Conservation (phyloP, 202 grass and related monocot species). For the Panicum hallii region DNA sequence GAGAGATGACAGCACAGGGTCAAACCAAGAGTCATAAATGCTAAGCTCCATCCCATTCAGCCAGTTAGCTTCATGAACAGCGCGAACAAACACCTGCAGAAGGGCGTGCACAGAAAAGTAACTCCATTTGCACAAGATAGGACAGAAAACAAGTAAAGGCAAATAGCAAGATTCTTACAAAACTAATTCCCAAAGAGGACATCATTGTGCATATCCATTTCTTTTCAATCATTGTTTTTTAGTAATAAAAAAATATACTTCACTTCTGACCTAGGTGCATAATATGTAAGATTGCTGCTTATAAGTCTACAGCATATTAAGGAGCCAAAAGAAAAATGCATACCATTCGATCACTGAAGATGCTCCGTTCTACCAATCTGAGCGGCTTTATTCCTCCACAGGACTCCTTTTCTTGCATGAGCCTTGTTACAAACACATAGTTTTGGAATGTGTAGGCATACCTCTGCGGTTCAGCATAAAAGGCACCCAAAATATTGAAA, state of each 20-base stretch:
- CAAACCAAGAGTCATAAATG: slow-evolving; percentile 76
- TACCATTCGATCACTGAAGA: slow-evolving; percentile 70
- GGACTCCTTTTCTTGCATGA: slow-evolving; percentile 68
- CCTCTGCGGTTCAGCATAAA: slow-evolving; percentile 59
- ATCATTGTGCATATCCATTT: not conserved
- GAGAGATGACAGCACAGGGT: slow-evolving; percentile 59
- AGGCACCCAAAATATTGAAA: slow-evolving; percentile 63
- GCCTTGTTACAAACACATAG: slow-evolving; percentile 65
- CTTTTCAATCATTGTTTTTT: not conserved
- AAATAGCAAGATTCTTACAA: not conserved
- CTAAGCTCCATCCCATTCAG: slow-evolving; percentile 72
- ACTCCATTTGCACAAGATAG: not conserved
- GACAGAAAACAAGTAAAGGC: not conserved
- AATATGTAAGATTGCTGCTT: not conserved
- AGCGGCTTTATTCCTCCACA: slow-evolving; percentile 56
- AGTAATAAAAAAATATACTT: not conserved
- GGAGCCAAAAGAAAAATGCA: not conserved
- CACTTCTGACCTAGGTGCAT: not conserved
- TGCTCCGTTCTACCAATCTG: slow-evolving; percentile 62
- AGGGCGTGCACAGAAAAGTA: not conserved
- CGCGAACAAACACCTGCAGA: slow-evolving; percentile 62
- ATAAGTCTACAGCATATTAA: not conserved
- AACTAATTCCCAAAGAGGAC: not conserved
- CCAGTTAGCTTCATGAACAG: slow-evolving; percentile 66
- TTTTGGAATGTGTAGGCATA: slow-evolving; percentile 71